These are phyloP conservation scores for Sapria himalayana DNA, from an alignment of 345 rosid species.

Conservation along the genomic window DNA sequence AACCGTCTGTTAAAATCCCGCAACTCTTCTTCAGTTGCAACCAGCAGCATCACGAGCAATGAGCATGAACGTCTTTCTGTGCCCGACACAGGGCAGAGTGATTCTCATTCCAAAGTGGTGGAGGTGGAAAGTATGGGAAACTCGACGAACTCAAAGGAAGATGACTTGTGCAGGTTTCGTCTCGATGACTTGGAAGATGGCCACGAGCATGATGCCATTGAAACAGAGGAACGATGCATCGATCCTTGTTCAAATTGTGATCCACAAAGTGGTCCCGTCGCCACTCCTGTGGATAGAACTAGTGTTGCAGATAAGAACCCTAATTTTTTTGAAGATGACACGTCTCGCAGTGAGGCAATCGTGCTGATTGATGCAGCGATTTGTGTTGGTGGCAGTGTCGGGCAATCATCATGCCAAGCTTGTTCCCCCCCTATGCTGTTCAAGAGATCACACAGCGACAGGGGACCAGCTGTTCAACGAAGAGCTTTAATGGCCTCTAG, in stretches of 20 bases:
- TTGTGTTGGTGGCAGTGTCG: too few relatives aligned
- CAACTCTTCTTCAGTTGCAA: slow-evolving; percentile 52
- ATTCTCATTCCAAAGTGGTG: too few relatives aligned
- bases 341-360: too few relatives aligned
- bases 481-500: slow-evolving; percentile 40
- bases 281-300: slow-evolving; percentile 13
- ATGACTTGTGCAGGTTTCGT: too few relatives aligned
- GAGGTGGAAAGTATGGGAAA: too few relatives aligned
- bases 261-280: slow-evolving; percentile 17
- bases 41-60: slow-evolving; percentile 44
- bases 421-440: slow-evolving; percentile 61
- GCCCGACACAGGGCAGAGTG: slow-evolving; percentile 35
- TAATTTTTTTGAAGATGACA: too few relatives aligned
- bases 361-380: too few relatives aligned
- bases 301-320: slow-evolving; percentile 14
- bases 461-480: slow-evolving; percentile 45
- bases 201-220: slow-evolving; percentile 22
- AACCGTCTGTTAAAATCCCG: slow-evolving; percentile 38
- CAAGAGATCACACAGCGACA: slow-evolving; percentile 60
- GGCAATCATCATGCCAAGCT: too few relatives aligned
- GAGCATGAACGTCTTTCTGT: slow-evolving; percentile 33
- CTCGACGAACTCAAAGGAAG: too few relatives aligned
- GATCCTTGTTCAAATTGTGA: slow-evolving; percentile 57
- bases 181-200: too few relatives aligned
- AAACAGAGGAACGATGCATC: slow-evolving; percentile 19